phyloP scores from a whole-genome alignment of 306 rosid species.

The Luffa aegyptiaca region DNA sequence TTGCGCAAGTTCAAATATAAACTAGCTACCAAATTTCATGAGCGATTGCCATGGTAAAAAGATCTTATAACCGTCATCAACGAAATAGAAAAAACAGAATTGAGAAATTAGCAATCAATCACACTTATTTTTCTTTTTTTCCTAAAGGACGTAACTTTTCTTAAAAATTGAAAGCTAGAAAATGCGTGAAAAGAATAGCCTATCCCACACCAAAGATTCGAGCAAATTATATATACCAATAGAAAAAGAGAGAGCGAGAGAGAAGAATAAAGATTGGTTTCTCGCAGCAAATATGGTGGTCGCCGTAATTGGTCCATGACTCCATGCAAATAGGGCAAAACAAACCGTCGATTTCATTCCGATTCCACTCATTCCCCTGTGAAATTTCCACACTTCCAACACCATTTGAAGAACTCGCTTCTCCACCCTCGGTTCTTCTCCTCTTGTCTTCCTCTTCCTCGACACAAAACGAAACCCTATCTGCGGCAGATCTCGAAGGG shows the following conservation, averaged over 20 bases:
- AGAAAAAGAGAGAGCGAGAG: not conserved
- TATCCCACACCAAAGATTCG: not conserved
- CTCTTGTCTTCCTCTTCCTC: conserved; percentile 46
- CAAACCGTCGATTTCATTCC: conserved; percentile 47
- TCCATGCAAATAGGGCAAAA: conserved; percentile 86
- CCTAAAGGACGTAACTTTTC: not conserved
- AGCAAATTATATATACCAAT: not conserved
- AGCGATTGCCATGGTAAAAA: not conserved
- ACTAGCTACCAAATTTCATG: not conserved
- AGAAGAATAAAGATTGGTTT: not conserved
- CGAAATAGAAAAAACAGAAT: not conserved
- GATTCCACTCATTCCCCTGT: conserved; percentile 41
- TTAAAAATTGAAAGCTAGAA: not conserved
- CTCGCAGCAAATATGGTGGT: conserved; percentile 56
- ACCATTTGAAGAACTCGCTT: conserved; percentile 23
- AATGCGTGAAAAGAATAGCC: not conserved
- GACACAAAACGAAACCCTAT: not conserved
- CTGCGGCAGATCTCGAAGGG: conserved; percentile 13
- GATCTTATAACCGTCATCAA: not conserved
- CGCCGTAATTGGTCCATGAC: conserved; percentile 56
- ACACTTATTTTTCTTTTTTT: not conserved
- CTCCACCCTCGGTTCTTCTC: conserved; percentile 45
- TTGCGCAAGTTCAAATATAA: not conserved
- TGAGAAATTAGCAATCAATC: not conserved
- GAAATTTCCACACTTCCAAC: conserved; percentile 20